Evolutionary conservation across 805 yeast genomes (phyloP).

Genomic region (Suhomyces sp.): DNA sequence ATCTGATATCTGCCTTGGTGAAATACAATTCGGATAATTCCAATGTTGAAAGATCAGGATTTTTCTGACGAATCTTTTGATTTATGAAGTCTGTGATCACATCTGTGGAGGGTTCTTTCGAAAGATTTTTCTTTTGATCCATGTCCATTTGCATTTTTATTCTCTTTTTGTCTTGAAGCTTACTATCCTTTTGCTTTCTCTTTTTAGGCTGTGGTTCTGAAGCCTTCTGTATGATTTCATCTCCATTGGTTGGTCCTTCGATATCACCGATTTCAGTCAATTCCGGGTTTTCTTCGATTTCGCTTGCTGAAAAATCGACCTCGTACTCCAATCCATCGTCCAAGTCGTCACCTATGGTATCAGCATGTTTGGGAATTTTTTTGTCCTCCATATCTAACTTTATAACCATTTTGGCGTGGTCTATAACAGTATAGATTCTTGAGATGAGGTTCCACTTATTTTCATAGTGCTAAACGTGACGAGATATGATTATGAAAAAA

Average conservation of each 20-base stretch:
- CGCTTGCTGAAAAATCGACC: slow-evolving; percentile 36
- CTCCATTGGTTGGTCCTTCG: slow-evolving; percentile 18
- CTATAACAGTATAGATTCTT: no score
- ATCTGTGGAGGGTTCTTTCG: slow-evolving; percentile 52
- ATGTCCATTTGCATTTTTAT: slow-evolving; percentile 66
- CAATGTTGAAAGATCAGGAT: slow-evolving; percentile 68
- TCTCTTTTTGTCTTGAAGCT: slow-evolving; percentile 62
- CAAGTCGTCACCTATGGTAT: slow-evolving; percentile 53
- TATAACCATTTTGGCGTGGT: no score
- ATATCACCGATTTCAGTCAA: no score
- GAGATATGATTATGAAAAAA: slow-evolving; percentile 12
- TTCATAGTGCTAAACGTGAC: slow-evolving; percentile 5
- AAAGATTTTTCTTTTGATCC: slow-evolving; percentile 53
- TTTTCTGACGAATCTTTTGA: slow-evolving; percentile 52
- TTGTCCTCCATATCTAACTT: no score
- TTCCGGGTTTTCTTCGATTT: slow-evolving; percentile 12
- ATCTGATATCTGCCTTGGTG: slow-evolving; percentile 55
- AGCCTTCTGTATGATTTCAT: slow-evolving; percentile 17
- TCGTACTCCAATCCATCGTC: slow-evolving; percentile 75
- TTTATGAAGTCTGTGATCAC: slow-evolving; percentile 69
- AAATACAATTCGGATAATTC: slow-evolving; percentile 70
- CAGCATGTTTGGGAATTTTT: no score
- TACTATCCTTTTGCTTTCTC: slow-evolving; percentile 31
- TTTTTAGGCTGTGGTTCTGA: slow-evolving; percentile 18
- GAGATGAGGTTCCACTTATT: no score